A percentile compares a stretch with the other conserved stretches of the same genome.
phyloP scores from a whole-genome alignment of 1,284 basidiomycete genomes.

The Trametes sp. region DNA sequence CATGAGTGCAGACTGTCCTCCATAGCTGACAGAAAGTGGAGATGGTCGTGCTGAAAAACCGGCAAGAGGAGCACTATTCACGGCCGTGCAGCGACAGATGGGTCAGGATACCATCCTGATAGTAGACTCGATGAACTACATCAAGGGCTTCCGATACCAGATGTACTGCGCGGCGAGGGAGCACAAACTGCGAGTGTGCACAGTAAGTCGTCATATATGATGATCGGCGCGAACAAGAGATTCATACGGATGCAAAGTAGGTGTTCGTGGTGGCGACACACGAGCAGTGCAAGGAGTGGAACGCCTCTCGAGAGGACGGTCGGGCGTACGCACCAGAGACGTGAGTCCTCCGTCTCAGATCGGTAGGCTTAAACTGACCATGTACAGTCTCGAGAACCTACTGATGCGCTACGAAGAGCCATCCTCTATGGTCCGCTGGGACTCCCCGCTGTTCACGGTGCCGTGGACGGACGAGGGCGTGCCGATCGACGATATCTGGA shows the following conservation, averaged over 20 bases:
- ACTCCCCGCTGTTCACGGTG: slow-evolving; percentile 91
- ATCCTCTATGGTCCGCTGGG: slow-evolving; percentile 97
- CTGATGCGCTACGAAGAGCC: slow-evolving; percentile 94
- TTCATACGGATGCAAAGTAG: slow-evolving; percentile 49
- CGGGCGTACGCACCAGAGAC: slow-evolving; percentile 75
- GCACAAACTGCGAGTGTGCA: slow-evolving; percentile 85
- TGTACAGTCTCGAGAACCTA: slow-evolving; percentile 84
- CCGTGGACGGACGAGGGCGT: slow-evolving; percentile 77
- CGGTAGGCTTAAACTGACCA: not conserved
- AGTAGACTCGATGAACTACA: slow-evolving; percentile 93
- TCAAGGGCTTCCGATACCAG: slow-evolving; percentile 98
- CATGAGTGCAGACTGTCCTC: slow-evolving; percentile 2
- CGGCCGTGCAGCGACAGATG: slow-evolving; percentile 83
- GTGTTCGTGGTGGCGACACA: slow-evolving; percentile 81
- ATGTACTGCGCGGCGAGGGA: slow-evolving; percentile 96
- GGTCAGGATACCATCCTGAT: slow-evolving; percentile 82
- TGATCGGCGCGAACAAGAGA: not conserved
- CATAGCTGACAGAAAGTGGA: slow-evolving; percentile 40
- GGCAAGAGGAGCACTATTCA: slow-evolving; percentile 88
- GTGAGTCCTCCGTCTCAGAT: slow-evolving; percentile 52
- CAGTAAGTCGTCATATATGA: slow-evolving; percentile 62
- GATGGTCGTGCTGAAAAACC: slow-evolving; percentile 89
- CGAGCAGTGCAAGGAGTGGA: slow-evolving; percentile 84
- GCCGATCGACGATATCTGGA: slow-evolving; percentile 82
- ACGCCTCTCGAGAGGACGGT: slow-evolving; percentile 58